Conservation (phyloP, 2,329 filamentous ascomycete species). For the Acarospora socialis region DNA sequence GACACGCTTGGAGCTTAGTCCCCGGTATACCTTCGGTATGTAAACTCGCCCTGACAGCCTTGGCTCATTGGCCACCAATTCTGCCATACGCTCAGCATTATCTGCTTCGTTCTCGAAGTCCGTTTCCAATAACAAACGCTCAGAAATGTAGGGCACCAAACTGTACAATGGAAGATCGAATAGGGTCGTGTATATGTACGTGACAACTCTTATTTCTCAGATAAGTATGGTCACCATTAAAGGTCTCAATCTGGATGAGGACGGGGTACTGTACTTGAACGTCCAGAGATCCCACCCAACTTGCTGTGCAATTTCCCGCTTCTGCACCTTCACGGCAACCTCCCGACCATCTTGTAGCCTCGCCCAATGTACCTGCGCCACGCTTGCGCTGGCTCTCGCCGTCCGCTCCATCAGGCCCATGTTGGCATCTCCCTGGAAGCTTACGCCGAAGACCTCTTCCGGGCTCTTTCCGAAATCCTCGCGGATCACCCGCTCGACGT, state of each 20-base stretch:
- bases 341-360: conserved; percentile 71
- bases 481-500: conserved; percentile 69
- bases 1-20: conserved; percentile 68
- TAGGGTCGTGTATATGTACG: conserved; percentile 67
- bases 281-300: conserved; percentile 92
- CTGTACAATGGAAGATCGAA: conserved; percentile 90
- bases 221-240: too few relatives aligned
- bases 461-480: conserved; percentile 76
- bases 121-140: conserved; percentile 83
- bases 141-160: conserved; percentile 81
- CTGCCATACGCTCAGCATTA: conserved; percentile 74
- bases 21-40: conserved; percentile 69
- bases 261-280: conserved; percentile 65
- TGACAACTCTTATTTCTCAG: conserved; percentile 46
- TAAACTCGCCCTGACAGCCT: conserved; percentile 69
- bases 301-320: conserved; percentile 81
- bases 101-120: conserved; percentile 86
- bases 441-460: conserved; percentile 86
- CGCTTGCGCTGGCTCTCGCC: conserved; percentile 65
- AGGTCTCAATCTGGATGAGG: too few relatives aligned
- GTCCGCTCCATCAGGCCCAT: conserved; percentile 57
- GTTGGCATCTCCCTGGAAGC: conserved; percentile 52
- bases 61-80: conserved; percentile 60
- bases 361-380: conserved; percentile 96
- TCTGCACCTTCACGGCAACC: conserved; percentile 93